Conservation (phyloP, 73 alveolate genomes). For the Paramecium pentaurelia region DNA sequence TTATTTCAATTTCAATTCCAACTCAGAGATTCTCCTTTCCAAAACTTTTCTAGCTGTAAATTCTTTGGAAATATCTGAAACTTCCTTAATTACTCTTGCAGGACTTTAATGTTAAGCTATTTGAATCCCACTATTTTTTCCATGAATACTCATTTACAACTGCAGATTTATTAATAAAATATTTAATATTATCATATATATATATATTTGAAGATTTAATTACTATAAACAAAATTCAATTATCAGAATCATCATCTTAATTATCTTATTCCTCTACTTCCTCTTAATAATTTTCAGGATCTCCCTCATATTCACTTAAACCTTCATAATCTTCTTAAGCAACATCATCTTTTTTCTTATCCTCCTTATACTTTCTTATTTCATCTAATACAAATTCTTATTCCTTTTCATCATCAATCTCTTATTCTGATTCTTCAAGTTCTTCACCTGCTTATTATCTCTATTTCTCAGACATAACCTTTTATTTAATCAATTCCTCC, state of each 20-base stretch:
- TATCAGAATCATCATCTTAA: neutral
- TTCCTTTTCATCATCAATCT: constrained; percentile 33
- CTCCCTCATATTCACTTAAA: constrained; percentile 25
- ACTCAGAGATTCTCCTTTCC: neutral
- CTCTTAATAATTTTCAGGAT: constrained; percentile 22
- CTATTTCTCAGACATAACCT: constrained; percentile 1
- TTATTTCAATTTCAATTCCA: neutral
- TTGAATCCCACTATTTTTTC: neutral
- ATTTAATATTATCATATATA: neutral
- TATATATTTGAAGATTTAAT: neutral
- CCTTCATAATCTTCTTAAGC: neutral
- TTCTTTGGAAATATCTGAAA: neutral
- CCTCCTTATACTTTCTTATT: constrained; percentile 26
- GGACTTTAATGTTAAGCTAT: neutral
- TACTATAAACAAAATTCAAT: neutral
- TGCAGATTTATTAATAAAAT: neutral
- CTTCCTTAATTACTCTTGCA: neutral
- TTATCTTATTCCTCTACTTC: neutral
- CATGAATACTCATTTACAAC: neutral
- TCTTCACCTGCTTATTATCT: neutral
- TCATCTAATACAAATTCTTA: constrained; percentile 17
- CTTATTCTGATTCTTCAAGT: neutral
- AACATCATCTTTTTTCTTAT: neutral
- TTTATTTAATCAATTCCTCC: constrained; percentile 5
- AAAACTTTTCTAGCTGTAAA: neutral